Evolutionary conservation across 257 asterid species (phyloP), one percentile per base, ranked within the genome.

Genomic region (Lithospermum erythrorhizon): DNA sequence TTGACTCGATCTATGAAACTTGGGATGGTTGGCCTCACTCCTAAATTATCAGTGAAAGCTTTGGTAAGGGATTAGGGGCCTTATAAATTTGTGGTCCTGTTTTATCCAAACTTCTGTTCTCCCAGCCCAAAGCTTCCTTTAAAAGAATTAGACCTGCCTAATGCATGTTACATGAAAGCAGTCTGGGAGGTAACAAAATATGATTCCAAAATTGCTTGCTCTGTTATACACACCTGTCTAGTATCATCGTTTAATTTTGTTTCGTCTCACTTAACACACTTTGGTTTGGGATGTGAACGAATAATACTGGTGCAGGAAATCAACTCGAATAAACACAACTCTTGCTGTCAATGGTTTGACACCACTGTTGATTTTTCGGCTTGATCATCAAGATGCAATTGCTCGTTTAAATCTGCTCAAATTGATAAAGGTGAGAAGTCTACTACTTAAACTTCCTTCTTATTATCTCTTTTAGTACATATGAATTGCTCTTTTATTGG

Each of bases 271-370:
- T 53, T 53, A 3, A 23, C n/a, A 53, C 16, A 6, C 37, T 20
- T 30, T 9, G 17, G 41, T 11, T 29, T 54, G n/a, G 15, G 27
- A 53, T 24, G 68, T 72, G 15, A 72, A 61, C 48, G 6, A 25
- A 58, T 63, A 52, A 52, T 61, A 65, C 32, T 74, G 72, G 58
- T 75, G 81, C 90, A 93, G 98, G 86, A 93, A 85, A 89, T 93
- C 99, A 62, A 80, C 96, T 68, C 90, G 95, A 64, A 83, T 93
- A 65, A 93, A 93, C 75, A 89, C 97, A 21, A 89, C 96, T 54
- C 81, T 93, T 58, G 97, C 99, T 53, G 94, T 89, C 61, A 93
- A 84, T 74, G 99, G 99, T 45, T 81, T 93, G 83, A 89, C 99
- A 9, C 95, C 95, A 16, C 77, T 89, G 74, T 84, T 93, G 59